A percentile compares a stretch with the other conserved stretches of the same genome.
These are phyloP conservation scores for Pistacia vera DNA, from an alignment of 345 rosid species.

Conservation along the genomic window DNA sequence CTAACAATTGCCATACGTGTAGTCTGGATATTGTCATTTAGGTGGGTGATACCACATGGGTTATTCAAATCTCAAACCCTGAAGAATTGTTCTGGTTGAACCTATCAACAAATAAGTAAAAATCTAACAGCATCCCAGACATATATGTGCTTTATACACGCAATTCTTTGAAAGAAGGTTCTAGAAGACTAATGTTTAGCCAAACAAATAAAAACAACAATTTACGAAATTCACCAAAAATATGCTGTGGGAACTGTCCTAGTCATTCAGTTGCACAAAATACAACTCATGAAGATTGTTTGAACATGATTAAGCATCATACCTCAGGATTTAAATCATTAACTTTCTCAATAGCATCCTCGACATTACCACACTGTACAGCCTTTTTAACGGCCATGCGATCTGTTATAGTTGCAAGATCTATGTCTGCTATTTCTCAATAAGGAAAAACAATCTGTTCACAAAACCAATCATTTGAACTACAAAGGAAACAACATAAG, in stretches of 20 bases:
- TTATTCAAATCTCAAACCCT: not conserved
- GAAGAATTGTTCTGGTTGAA: not conserved
- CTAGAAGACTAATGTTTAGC: not conserved
- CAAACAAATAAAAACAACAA: not conserved
- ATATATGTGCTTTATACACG: not conserved
- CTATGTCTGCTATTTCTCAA: conserved; percentile 80
- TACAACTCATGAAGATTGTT: not conserved
- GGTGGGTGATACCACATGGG: not conserved
- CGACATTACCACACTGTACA: conserved; percentile 91
- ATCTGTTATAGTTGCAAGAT: conserved; percentile 89
- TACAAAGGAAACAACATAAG: not conserved
- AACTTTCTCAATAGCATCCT: conserved; percentile 96
- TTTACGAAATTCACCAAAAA: not conserved
- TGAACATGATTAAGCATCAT: conserved; percentile 13
- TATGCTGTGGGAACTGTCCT: not conserved
- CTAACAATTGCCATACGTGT: not conserved
- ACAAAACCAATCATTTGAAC: conserved; percentile 6
- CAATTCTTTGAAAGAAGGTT: not conserved
- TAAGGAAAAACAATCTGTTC: conserved; percentile 39
- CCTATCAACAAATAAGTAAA: not conserved
- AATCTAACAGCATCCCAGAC: not conserved
- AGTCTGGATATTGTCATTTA: not conserved
- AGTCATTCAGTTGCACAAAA: not conserved
- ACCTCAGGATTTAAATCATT: conserved; percentile 97
- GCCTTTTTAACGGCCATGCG: conserved; percentile 99